Evolutionary conservation across 176 grass and related monocot species (phyloP).

Genomic region (Triticum monococcum): DNA sequence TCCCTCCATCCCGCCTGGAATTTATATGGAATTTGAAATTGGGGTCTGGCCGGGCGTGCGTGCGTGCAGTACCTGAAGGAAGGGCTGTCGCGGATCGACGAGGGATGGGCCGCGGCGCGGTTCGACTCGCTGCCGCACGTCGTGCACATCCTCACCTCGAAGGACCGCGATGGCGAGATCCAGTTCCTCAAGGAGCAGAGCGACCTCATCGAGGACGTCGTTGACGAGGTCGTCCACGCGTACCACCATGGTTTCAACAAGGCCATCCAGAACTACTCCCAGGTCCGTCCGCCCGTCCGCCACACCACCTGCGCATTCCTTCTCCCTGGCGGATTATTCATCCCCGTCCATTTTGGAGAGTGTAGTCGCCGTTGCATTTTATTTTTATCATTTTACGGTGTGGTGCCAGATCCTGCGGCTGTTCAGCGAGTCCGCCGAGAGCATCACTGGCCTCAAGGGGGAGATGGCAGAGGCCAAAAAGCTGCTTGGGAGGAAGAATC

Average conservation of each 20-base stretch:
- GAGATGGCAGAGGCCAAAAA: slow-evolving; percentile 89
- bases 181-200: slow-evolving; percentile 97
- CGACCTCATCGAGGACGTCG: slow-evolving; percentile 85
- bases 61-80: slow-evolving; percentile 72
- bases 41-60: not conserved
- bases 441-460: slow-evolving; percentile 82
- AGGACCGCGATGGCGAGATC: slow-evolving; percentile 88
- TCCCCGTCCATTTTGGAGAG: not conserved
- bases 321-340: not conserved
- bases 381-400: slow-evolving; percentile 20
- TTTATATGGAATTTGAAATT: not conserved
- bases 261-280: slow-evolving; percentile 96
- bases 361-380: not conserved
- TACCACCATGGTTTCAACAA: slow-evolving; percentile 99
- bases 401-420: slow-evolving; percentile 71
- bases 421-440: slow-evolving; percentile 88
- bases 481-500: slow-evolving; percentile 85
- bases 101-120: slow-evolving; percentile 80
- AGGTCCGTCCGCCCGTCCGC: slow-evolving; percentile 33
- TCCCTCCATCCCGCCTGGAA: not conserved
- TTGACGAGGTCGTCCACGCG: slow-evolving; percentile 92
- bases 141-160: slow-evolving; percentile 90
- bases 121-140: slow-evolving; percentile 98
- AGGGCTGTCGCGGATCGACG: slow-evolving; percentile 84
- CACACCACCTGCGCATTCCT: not conserved